A percentile compares a stretch with the other conserved stretches of the same genome.
These are phyloP conservation scores for Carnegiea gigantea DNA, from an alignment of 179 eudicot genomes.

Conservation along the genomic window DNA sequence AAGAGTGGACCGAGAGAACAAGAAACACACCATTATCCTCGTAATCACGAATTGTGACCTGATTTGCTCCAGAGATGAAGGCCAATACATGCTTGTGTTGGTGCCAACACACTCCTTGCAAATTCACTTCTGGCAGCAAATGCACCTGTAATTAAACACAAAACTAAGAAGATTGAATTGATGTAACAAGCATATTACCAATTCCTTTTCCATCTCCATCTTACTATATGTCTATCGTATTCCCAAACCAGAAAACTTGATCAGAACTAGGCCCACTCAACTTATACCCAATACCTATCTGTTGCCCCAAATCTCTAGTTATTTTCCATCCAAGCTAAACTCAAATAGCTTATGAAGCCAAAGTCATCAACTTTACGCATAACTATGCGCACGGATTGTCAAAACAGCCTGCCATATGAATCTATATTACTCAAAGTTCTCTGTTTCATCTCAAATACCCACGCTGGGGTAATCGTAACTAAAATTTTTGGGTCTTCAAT, in stretches of 20 bases:
- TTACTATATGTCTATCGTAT: neutral
- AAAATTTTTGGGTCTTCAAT: too few relatives aligned
- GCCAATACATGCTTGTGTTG: constrained; percentile 84
- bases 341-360: too few relatives aligned
- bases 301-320: too few relatives aligned
- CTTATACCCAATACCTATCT: too few relatives aligned
- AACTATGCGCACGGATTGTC: too few relatives aligned
- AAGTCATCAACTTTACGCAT: too few relatives aligned
- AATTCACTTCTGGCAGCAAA: constrained; percentile 71
- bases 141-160: constrained; percentile 50
- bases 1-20: neutral
- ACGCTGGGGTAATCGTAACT: too few relatives aligned
- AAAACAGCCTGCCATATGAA: too few relatives aligned
- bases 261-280: too few relatives aligned
- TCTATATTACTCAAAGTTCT: too few relatives aligned
- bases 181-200: neutral
- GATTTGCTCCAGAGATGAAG: constrained; percentile 76
- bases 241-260: neutral
- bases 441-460: too few relatives aligned
- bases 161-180: constrained; percentile 1
- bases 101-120: constrained; percentile 88
- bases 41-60: constrained; percentile 82
- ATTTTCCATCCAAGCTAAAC: too few relatives aligned
- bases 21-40: constrained; percentile 69
- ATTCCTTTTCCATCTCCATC: neutral